Base-by-base conservation (phyloP, 2,329 filamentous ascomycete species). In the Clonostachys solani region DNA sequence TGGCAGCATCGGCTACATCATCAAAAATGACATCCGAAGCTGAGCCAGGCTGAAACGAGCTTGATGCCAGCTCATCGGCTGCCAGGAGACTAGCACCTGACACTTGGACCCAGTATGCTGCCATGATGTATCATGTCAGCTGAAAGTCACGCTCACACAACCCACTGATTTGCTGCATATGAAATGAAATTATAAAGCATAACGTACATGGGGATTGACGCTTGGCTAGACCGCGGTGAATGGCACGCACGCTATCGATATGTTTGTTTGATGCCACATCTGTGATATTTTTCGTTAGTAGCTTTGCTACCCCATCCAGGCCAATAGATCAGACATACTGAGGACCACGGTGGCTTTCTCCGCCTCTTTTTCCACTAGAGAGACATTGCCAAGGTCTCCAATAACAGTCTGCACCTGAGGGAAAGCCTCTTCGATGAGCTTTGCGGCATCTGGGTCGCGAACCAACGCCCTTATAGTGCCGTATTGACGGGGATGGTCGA, bases 31-130 rank as follows among this genome's bases (percentile, higher is more conserved):
- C 45, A 9, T 56, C 53, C 2, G 58, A 59, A 0, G 57, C 47
- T 10, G 64, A 56, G 2, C 69, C 63, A 0, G 60, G 58, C 29
- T 51, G 59, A 47, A 59, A 66, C 5, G 50, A 50, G 1, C 56
- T 51, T 5, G 56, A 58, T 2, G 61, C 55, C 6, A 70, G 52
- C 35, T 73, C 67, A 1, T 49, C 54, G 2, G 56, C 57, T 0
- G 63, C 58, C 4, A 72, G 50, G 2, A 60, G 54, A 35, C 58
- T 63, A 13, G 66, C 69, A 4, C 69, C 69, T 1, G 67, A 67
- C 7, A 72, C 61, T 43, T 72, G 68, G 12, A 62, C 40, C 52
- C 60, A 54, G 37, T 57, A 57, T 16, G 40, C 45, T 47, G 12
- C 9, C 12, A 29, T 15, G 13, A 29, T 34, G 6, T 34, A 44